Evolutionary conservation across 139 green algal species (phyloP).

Genomic region (Micromonas pusilla): DNA sequence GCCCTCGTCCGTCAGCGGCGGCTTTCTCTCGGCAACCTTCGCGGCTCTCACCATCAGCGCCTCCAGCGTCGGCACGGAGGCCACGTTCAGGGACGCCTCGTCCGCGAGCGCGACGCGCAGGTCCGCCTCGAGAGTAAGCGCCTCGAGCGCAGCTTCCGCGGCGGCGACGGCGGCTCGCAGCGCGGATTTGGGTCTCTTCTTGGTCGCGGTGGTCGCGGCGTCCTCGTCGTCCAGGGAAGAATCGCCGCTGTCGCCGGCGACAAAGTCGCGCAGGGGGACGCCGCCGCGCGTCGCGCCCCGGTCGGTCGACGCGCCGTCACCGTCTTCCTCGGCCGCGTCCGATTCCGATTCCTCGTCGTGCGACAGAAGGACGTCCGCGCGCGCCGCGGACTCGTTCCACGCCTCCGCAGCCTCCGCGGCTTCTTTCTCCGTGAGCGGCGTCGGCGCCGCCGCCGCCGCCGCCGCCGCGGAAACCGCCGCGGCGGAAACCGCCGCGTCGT

Average conservation of each 20-base stretch:
- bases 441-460: no score
- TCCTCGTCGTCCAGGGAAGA: no score
- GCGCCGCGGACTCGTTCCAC: background rate
- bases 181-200: background rate
- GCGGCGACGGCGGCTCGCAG: background rate
- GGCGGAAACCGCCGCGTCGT: background rate
- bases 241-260: no score
- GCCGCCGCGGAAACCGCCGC: background rate
- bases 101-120: constrained; percentile 1
- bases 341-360: background rate
- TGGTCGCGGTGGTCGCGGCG: no score
- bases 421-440: no score
- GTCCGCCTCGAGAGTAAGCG: background rate
- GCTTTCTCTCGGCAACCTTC: background rate
- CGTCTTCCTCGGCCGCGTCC: background rate
- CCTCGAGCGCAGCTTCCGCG: background rate
- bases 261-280: no score
- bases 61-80: constrained; percentile 2
- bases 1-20: constrained; percentile 13
- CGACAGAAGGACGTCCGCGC: background rate
- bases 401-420: no score
- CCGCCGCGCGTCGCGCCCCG: no score
- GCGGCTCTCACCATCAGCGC: background rate
- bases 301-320: background rate
- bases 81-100: background rate